A percentile compares a stretch with the other conserved stretches of the same genome.
phyloP scores from a whole-genome alignment of 2,329 filamentous ascomycete species.

The Fusarium nurragi region DNA sequence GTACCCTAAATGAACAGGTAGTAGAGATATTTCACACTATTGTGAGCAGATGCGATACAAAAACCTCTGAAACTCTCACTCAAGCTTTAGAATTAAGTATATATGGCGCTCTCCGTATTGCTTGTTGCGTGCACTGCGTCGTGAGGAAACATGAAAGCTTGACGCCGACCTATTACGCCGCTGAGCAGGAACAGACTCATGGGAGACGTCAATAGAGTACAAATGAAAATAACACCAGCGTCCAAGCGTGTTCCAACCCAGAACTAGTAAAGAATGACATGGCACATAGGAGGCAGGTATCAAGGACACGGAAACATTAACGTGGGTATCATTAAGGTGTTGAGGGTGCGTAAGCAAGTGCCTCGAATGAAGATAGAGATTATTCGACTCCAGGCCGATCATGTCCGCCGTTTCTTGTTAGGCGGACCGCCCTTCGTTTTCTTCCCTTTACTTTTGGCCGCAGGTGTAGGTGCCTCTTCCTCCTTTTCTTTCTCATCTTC shows the following conservation, averaged over 20 bases:
- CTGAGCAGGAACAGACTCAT: too few species aligned
- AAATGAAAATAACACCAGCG: neutral
- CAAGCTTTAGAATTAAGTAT: too few species aligned
- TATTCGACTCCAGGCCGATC: slow-evolving; percentile 21
- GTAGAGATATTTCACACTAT: too few species aligned
- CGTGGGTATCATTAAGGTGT: slow-evolving; percentile 39
- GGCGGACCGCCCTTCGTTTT: slow-evolving; percentile 31
- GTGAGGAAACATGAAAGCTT: too few species aligned
- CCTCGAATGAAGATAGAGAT: slow-evolving; percentile 34
- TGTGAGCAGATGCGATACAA: too few species aligned
- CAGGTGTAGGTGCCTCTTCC: slow-evolving; percentile 12
- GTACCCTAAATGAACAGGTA: too few species aligned
- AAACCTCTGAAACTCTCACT: too few species aligned
- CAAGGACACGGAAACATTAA: slow-evolving; percentile 22
- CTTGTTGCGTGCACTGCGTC: too few species aligned
- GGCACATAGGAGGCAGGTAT: neutral
- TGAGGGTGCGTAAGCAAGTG: slow-evolving; percentile 29
- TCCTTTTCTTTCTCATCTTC: slow-evolving; percentile 40
- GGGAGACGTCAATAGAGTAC: too few species aligned
- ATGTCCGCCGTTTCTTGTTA: slow-evolving; percentile 44
- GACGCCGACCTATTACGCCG: too few species aligned
- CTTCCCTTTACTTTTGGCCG: slow-evolving; percentile 32
- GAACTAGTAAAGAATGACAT: neutral
- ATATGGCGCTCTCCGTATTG: too few species aligned
- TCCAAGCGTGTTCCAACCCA: neutral